A percentile compares a stretch with the other conserved stretches of the same genome.
Conservation (phyloP, 106 monocot genomes). For the Allium fistulosum region DNA sequence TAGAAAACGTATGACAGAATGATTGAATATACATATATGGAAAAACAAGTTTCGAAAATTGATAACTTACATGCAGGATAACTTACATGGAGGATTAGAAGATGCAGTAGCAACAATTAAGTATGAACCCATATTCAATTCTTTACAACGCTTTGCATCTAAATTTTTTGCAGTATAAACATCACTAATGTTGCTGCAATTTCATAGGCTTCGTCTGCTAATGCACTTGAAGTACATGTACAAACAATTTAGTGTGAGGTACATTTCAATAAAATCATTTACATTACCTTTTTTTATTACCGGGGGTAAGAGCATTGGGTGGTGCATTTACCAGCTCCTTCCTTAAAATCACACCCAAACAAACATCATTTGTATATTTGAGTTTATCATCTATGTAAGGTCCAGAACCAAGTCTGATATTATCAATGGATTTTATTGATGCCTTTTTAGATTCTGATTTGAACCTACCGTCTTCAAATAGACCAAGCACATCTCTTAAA, state of each 20-base stretch:
- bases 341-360: conserved; percentile 84
- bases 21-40: too few species aligned
- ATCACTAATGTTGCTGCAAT: conserved; percentile 67
- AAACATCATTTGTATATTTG: too few species aligned
- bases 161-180: conserved; percentile 86
- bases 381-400: conserved; percentile 66
- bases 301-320: conserved; percentile 93
- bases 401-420: conserved; percentile 75
- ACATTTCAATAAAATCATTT: too few species aligned
- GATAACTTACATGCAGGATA: too few species aligned
- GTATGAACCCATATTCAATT: conserved; percentile 96
- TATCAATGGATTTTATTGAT: conserved; percentile 61
- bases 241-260: too few species aligned
- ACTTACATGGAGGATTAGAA: conserved; percentile 80
- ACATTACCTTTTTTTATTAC: conserved; percentile 19
- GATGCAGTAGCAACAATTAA: conserved; percentile 89
- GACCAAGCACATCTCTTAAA: conserved; percentile 69
- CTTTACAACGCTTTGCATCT: conserved; percentile 75
- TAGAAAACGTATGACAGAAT: too few species aligned
- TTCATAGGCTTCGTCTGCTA: conserved; percentile 90
- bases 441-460: conserved; percentile 81
- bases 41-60: too few species aligned
- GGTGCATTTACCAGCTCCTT: conserved; percentile 95
- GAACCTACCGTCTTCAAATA: too few species aligned
- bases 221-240: too few species aligned